Conservation (phyloP, 441 rosid genomes). For the Adansonia gregorii region DNA sequence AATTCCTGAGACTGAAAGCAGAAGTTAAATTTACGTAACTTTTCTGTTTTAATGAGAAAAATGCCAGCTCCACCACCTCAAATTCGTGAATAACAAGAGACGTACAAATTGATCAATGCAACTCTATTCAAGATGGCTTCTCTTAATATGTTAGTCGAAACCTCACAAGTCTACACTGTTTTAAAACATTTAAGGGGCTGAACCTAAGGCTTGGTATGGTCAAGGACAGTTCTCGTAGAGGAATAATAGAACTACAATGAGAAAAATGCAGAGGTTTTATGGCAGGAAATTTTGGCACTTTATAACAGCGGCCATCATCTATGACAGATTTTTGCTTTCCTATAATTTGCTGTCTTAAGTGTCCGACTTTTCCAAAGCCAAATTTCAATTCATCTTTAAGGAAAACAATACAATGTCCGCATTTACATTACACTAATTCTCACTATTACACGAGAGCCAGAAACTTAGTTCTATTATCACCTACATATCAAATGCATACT, state of each 20-base stretch:
- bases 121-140: not conserved
- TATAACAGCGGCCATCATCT: not conserved
- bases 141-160: not conserved
- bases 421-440: not conserved
- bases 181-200: not conserved
- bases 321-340: not conserved
- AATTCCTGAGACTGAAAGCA: not conserved
- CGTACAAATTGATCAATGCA: not conserved
- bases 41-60: not conserved
- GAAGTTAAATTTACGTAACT: not conserved
- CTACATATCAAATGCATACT: not conserved
- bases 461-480: not conserved
- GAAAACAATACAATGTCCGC: not conserved
- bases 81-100: not conserved
- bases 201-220: not conserved
- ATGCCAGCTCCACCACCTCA: slow-evolving; percentile 2
- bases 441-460: not conserved
- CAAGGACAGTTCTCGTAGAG: not conserved
- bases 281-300: not conserved
- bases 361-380: not conserved
- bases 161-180: not conserved
- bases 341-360: not conserved
- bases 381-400: not conserved
- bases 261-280: not conserved
- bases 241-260: not conserved